Evolutionary conservation across 2,329 filamentous ascomycete species (phyloP).

Genomic region (Setomelanomma holmii): DNA sequence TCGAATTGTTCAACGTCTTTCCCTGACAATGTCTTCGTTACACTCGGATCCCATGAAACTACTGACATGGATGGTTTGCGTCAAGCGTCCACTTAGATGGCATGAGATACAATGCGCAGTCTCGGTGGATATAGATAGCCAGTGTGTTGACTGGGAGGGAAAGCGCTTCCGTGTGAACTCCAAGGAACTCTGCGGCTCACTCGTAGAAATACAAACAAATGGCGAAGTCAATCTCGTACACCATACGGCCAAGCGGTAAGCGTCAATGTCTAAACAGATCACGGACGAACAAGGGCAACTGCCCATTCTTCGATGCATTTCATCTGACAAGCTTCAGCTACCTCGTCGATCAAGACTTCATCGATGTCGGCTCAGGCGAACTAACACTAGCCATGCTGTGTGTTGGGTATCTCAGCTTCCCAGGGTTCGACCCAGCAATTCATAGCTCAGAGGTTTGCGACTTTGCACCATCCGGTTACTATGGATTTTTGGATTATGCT

Average conservation of each 20-base stretch:
- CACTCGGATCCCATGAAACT: constrained; percentile 25
- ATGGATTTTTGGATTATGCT: constrained; percentile 10
- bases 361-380: constrained; percentile 4
- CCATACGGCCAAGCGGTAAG: constrained; percentile 36
- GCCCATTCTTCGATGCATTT: neutral
- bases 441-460: neutral
- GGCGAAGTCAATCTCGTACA: constrained; percentile 51
- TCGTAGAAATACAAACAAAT: constrained; percentile 45
- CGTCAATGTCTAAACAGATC: constrained; percentile 17
- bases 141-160: constrained; percentile 36
- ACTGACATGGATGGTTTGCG: constrained; percentile 52
- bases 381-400: neutral
- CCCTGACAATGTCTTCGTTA: neutral
- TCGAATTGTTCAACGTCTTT: constrained; percentile 19
- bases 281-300: neutral
- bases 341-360: constrained; percentile 3
- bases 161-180: constrained; percentile 34
- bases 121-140: constrained; percentile 37
- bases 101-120: constrained; percentile 52
- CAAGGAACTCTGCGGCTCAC: constrained; percentile 46
- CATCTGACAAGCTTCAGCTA: no score
- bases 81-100: constrained; percentile 51
- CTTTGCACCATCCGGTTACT: constrained; percentile 4
- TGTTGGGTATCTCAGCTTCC: constrained; percentile 5
- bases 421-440: neutral